Evolutionary conservation across 106 monocot genomes (phyloP), one percentile per base, ranked within the genome.

Genomic region (Phalaenopsis equestris): DNA sequence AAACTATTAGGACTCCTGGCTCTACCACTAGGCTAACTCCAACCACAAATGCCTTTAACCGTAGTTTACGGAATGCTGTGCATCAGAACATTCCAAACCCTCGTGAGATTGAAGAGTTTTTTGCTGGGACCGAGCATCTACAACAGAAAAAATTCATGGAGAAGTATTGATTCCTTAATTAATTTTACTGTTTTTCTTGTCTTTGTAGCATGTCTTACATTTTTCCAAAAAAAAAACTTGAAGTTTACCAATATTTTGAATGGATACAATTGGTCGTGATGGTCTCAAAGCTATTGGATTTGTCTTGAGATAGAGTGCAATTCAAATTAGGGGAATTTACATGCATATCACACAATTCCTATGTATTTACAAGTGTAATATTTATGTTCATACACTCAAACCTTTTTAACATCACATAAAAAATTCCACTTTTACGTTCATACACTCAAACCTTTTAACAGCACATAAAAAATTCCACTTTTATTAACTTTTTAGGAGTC

Each of bases 21-120:
- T 95, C 92, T 16, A 88, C 92, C 9, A 92, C 86, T 4, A 85
- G 82, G 55, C 42, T 45, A 19, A 81, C 86, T 48, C 45, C 8
- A 4, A 45, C 43, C 47, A 79, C 84, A 30, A 83, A 45, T 1
- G 76, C 58, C 30, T 17, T 81, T 19, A 79, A 77, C 57, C 56
- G 78, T 36, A 80, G 83, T 79, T 42, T 84, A 45, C 84, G 84
- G 61, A 77, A 57, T 36, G 55, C 76, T 2, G 38, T 41, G 47
- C 76, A 72, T 49, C 38, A 52, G 42, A 76, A 75, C 80, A 82
- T 86, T n/a, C 95, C 95, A 0, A 87, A 82, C 4, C 7, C 85
- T 5, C 24, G 48, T 46, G 95, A 95, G 78, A 82, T 95, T 81
- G 95, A 95, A 86, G 90, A 89, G 79, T 95, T 92, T 57, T 95